Evolutionary conservation across 2,329 filamentous ascomycete species (phyloP), one percentile per base, ranked within the genome.

Genomic region (Penicillium decumbens): DNA sequence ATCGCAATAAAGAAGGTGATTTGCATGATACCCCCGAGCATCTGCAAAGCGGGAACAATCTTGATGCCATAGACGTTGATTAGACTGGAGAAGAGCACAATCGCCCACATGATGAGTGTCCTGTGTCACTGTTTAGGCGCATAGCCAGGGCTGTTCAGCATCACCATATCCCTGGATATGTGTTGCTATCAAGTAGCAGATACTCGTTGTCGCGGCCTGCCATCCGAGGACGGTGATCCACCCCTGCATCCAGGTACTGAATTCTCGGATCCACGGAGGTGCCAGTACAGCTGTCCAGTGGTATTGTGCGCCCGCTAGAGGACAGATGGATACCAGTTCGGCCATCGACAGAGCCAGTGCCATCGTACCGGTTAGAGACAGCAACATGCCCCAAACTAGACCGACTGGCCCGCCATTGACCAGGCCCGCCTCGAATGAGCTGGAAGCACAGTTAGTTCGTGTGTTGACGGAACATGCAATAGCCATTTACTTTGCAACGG

Each of bases 241-340:
- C 39, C 67, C 70, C 38, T 58, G 53, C 50, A 59, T 58, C 58
- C 60, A 60, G 12, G 68, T 70, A 20, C 65, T 66, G 39, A 71
- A 70, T 40, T 53, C 60, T 33, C 54, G 56, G 20, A 62, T 59
- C 1, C 49, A 49, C 0, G 52, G 50, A 1, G 68, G 68, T 9
- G 68, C 67, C 15, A 71, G 56, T 7, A 61, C 55, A 25, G 64
- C 62, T 4, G 70, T 74, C 71, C 71, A 74, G 51, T 73, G 69
- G 50, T 75, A 74, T 51, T 73, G 72, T 3, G 70, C 72, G 9
- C 70, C 72, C 0, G 71, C 71, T 30, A 72, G 64, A 3, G 71
- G 71, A 13, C 65, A 64, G 54, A 73, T 71, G 0, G 72, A 72
- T 1, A 66, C 67, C 60, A 74, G 58, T 51, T 74, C 72, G 6